phyloP scores from a whole-genome alignment of 805 yeast species.

The Pichia rugopelliculosa region DNA sequence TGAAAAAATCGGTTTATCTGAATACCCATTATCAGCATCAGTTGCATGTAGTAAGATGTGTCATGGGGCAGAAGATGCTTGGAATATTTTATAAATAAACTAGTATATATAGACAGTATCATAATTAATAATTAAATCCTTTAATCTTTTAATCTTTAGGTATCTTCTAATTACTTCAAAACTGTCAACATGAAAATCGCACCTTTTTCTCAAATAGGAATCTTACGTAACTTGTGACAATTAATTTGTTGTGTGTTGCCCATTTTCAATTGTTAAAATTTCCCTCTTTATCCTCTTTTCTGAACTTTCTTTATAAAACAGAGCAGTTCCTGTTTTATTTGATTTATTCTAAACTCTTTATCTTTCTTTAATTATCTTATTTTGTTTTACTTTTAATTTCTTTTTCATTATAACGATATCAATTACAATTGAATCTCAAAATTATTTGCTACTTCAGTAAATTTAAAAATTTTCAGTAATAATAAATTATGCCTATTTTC shows the following conservation, averaged over 20 bases:
- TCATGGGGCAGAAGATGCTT: conserved; percentile 97
- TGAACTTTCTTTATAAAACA: background rate
- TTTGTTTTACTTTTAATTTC: background rate
- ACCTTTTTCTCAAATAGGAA: background rate
- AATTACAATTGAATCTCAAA: background rate
- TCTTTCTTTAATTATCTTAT: background rate
- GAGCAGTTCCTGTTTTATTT: background rate
- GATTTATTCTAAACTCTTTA: background rate
- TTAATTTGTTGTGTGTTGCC: background rate
- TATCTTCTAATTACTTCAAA: no score
- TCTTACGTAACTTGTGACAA: background rate
- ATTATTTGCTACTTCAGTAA: background rate
- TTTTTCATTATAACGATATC: background rate
- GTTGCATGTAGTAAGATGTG: conserved; percentile 98
- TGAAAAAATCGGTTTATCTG: conserved; percentile 92
- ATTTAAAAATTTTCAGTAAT: background rate
- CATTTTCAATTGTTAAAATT: background rate
- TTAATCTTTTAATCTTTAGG: background rate
- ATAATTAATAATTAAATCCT: background rate
- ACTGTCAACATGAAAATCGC: background rate
- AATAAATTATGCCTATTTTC: conserved; percentile 31
- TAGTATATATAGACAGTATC: background rate
- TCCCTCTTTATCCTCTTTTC: background rate
- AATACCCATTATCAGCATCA: conserved; percentile 92
- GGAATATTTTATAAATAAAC: conserved; percentile 58